A percentile compares a stretch with the other conserved stretches of the same genome.
Conservation (phyloP, 208 protist genomes). For the Trichomonas gallinae region DNA sequence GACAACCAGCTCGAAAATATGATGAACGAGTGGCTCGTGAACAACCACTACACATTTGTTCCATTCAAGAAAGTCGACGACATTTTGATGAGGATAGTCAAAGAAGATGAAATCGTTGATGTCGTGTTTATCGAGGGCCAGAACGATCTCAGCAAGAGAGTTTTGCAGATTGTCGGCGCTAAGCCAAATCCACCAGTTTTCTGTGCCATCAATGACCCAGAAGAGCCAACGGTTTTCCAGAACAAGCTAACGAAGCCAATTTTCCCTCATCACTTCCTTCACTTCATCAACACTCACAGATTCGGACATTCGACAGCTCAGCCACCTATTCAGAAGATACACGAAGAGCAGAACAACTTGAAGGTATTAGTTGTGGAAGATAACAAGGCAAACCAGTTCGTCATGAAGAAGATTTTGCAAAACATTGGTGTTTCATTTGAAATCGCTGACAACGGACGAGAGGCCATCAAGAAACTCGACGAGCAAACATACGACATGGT, state of each 20-base stretch:
- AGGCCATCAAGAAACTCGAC: not conserved
- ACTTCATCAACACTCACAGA: not conserved
- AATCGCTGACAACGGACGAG: not conserved
- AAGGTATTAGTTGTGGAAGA: not conserved
- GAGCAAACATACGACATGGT: not conserved
- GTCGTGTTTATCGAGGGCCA: not conserved
- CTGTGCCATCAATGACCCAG: not conserved
- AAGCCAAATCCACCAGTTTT: not conserved
- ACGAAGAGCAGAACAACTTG: not conserved
- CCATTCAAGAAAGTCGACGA: not conserved
- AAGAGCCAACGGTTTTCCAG: not conserved
- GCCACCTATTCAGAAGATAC: not conserved
- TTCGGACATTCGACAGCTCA: not conserved
- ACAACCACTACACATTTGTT: not conserved
- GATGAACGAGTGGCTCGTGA: not conserved
- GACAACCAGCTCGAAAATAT: not conserved
- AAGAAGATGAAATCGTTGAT: not conserved
- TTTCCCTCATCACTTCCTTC: not conserved
- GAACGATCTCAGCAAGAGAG: not conserved
- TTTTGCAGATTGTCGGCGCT: not conserved
- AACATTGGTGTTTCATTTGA: not conserved
- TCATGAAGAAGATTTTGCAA: slow-evolving; percentile 15
- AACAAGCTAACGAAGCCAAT: not conserved
- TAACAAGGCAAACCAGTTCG: slow-evolving; percentile 1
- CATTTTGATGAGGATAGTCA: not conserved